These are phyloP conservation scores for Eucalyptus brandiana DNA, from an alignment of 345 rosid genomes.

Conservation along the genomic window DNA sequence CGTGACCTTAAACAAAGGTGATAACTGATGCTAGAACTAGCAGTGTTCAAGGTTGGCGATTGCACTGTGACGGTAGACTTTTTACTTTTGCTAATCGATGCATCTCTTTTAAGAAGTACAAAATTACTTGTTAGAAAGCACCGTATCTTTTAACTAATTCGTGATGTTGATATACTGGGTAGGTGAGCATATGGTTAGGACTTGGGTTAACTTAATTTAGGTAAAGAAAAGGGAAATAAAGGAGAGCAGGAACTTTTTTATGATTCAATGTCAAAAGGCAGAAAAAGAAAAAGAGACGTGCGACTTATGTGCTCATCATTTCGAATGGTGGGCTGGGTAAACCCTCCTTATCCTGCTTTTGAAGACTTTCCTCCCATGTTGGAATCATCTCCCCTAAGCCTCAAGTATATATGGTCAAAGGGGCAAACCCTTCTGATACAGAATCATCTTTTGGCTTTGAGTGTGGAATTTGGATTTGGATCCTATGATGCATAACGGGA, in stretches of 20 bases:
- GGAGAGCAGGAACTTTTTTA: not conserved
- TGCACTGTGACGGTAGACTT: rapidly evolving
- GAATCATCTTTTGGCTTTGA: not conserved
- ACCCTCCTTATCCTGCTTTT: not conserved
- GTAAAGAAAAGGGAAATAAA: not conserved
- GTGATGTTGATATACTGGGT: not conserved
- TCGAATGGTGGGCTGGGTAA: not conserved
- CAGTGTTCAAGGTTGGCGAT: rapidly evolving
- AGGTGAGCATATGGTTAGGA: not conserved
- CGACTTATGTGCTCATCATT: not conserved
- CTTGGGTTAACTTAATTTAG: not conserved
- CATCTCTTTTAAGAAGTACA: not conserved
- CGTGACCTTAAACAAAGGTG: not conserved
- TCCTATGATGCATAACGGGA: not conserved
- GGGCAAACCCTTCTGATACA: not conserved
- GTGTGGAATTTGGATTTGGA: not conserved
- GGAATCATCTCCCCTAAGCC: not conserved
- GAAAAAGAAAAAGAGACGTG: not conserved
- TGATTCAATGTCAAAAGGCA: not conserved
- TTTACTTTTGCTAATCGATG: rapidly evolving
- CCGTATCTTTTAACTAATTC: not conserved
- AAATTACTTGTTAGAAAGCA: not conserved
- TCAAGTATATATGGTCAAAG: not conserved
- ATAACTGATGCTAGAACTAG: not conserved
- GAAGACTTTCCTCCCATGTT: not conserved